Conservation (phyloP, 352 stramenopile genomes). For the Pythium periplocum region DNA sequence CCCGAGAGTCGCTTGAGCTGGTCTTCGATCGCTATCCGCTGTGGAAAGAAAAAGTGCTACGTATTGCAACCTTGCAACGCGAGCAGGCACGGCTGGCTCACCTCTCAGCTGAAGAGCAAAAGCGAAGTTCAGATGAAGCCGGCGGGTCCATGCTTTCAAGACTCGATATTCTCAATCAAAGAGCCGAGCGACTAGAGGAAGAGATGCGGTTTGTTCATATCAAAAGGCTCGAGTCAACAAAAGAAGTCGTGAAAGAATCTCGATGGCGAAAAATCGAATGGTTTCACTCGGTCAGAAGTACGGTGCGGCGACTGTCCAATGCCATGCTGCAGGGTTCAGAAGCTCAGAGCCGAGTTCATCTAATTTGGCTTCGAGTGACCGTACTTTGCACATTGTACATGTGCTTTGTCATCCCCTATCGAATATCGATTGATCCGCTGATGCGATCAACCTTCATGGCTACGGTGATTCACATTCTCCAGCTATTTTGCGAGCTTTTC, state of each 20-base stretch:
- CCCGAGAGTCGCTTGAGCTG: constrained; percentile 34
- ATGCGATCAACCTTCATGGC: constrained; percentile 14
- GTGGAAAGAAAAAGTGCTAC: constrained; percentile 40
- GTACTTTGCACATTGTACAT: constrained; percentile 32
- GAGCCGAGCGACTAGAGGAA: constrained; percentile 25
- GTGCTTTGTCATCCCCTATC: constrained; percentile 39
- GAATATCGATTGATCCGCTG: constrained; percentile 33
- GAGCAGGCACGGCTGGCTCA: constrained; percentile 23
- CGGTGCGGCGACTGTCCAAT: no score
- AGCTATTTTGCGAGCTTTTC: constrained; percentile 32
- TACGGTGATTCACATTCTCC: constrained; percentile 10
- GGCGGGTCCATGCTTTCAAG: constrained; percentile 17
- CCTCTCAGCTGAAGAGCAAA: constrained; percentile 16
- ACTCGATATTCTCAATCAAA: constrained; percentile 22
- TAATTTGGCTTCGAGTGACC: constrained; percentile 33
- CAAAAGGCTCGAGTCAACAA: constrained; percentile 4
- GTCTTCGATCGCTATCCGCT: constrained; percentile 38
- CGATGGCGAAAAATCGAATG: background rate
- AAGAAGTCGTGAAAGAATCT: background rate
- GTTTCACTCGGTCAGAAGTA: no score
- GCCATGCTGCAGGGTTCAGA: constrained; percentile 20
- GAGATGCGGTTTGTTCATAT: constrained; percentile 24
- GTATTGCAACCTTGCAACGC: constrained; percentile 31
- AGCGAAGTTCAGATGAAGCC: constrained; percentile 12
- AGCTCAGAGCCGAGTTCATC: constrained; percentile 40